Conservation (phyloP, 2,329 filamentous ascomycete species). For the Hypoxylon sp. region DNA sequence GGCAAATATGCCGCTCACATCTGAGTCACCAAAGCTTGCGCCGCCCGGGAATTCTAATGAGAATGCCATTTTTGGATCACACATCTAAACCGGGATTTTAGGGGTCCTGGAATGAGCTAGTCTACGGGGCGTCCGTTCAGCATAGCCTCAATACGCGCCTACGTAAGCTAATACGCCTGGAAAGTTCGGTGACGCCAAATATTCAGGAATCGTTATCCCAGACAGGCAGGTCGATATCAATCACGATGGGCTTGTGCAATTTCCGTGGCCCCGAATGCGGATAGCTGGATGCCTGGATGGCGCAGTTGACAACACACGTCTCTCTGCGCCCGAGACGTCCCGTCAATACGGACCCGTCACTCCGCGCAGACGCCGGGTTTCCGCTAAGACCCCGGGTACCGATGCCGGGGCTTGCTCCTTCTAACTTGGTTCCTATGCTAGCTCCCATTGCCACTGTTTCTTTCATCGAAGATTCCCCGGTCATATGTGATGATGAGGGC, state of each 20-base stretch:
- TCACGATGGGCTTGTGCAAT: constrained; percentile 86
- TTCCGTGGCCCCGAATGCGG: constrained; percentile 73
- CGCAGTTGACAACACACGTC: constrained; percentile 85
- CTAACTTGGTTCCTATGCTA: constrained; percentile 3
- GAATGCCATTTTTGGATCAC: not conserved
- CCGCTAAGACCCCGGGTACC: constrained; percentile 60
- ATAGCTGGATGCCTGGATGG: constrained; percentile 78
- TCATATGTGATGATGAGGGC: constrained; percentile 7
- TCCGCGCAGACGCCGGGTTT: constrained; percentile 58
- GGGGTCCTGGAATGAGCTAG: constrained; percentile 1
- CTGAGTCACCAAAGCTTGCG: constrained; percentile 12
- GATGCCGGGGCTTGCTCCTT: constrained; percentile 47
- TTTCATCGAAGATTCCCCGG: not conserved
- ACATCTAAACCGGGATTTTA: constrained; percentile 1
- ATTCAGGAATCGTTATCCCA: constrained; percentile 56
- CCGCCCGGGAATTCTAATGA: constrained; percentile 2
- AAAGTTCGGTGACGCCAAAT: constrained; percentile 29
- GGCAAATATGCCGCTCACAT: constrained; percentile 10
- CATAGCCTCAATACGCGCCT: constrained; percentile 33
- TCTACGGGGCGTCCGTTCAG: constrained; percentile 11
- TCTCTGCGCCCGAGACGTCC: constrained; percentile 68
- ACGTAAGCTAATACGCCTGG: constrained; percentile 21
- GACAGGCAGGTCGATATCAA: constrained; percentile 81
- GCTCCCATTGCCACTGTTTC: not conserved
- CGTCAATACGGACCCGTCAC: constrained; percentile 59